These are phyloP conservation scores for Termitomyces sp. DNA, from an alignment of 768 basidiomycete genomes.

Conservation along the genomic window DNA sequence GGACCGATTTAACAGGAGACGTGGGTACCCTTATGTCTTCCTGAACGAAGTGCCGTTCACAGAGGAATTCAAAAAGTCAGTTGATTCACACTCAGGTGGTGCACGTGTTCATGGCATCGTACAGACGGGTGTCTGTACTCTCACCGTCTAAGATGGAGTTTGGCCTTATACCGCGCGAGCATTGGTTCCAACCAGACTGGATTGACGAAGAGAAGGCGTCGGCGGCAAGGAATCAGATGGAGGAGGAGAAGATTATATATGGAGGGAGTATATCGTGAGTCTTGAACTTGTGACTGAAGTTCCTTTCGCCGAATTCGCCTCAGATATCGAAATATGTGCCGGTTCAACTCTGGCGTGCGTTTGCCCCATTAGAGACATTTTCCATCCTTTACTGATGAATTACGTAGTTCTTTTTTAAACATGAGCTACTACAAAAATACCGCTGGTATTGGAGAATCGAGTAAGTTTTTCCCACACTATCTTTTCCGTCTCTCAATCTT, in stretches of 20 bases:
- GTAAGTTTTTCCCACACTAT: slow-evolving; percentile 20
- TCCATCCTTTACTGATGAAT: not conserved
- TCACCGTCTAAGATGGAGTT: slow-evolving; percentile 35
- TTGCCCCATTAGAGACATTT: not conserved
- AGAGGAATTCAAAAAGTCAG: slow-evolving; percentile 65
- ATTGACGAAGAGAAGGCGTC: slow-evolving; percentile 69
- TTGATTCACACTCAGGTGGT: not conserved
- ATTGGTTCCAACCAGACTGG: slow-evolving; percentile 76
- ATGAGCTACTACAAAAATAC: slow-evolving; percentile 59
- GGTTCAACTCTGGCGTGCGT: slow-evolving; percentile 63
- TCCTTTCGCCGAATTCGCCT: slow-evolving; percentile 13
- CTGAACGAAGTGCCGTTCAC: slow-evolving; percentile 82
- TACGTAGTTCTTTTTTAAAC: slow-evolving; percentile 66
- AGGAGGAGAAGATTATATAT: slow-evolving; percentile 37
- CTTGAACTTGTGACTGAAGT: not conserved
- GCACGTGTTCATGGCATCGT: not conserved
- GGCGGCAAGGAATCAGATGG: slow-evolving; percentile 54
- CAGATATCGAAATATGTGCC: slow-evolving; percentile 75
- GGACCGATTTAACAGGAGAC: slow-evolving; percentile 73
- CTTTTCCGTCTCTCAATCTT: slow-evolving; percentile 19
- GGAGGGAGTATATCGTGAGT: slow-evolving; percentile 32
- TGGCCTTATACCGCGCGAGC: slow-evolving; percentile 58
- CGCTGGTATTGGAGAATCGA: slow-evolving; percentile 70
- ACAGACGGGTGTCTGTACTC: slow-evolving; percentile 19
- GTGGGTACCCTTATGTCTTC: slow-evolving; percentile 83